Evolutionary conservation across 768 basidiomycete genomes (phyloP).

Genomic region (Termitomyces sp.): DNA sequence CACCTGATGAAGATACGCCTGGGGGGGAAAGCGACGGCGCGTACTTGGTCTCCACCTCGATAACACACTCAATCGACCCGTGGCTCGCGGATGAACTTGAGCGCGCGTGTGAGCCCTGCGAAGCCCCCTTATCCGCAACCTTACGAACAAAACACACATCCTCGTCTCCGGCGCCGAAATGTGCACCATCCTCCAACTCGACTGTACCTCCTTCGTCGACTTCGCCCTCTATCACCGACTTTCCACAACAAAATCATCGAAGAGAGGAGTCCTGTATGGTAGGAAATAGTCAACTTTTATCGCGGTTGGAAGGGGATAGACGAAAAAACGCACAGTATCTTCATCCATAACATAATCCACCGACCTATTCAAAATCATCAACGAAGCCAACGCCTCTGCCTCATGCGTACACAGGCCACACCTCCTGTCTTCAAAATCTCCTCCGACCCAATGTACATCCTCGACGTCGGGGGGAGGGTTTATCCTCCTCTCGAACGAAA

Average conservation of each 20-base stretch:
- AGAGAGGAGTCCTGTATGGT: no score
- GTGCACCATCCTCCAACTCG: constrained; percentile 54
- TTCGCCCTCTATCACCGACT: constrained; percentile 89
- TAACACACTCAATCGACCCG: constrained; percentile 67
- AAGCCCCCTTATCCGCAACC: constrained; percentile 81
- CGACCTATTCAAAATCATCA: constrained; percentile 66
- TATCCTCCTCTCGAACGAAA: constrained; percentile 62
- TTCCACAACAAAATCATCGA: no score
- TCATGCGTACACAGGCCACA: constrained; percentile 75
- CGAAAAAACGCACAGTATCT: constrained; percentile 60
- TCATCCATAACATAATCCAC: constrained; percentile 91
- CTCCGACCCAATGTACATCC: constrained; percentile 68
- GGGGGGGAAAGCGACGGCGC: constrained; percentile 39
- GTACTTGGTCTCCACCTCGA: constrained; percentile 50
- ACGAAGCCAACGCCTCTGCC: constrained; percentile 82
- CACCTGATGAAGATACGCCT: constrained; percentile 64
- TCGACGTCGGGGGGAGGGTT: constrained; percentile 55
- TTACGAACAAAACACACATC: constrained; percentile 59
- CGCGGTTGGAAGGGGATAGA: neutral
- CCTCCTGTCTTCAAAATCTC: constrained; percentile 76
- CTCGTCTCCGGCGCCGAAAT: constrained; percentile 63
- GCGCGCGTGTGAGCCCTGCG: constrained; percentile 78
- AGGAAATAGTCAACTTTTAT: no score
- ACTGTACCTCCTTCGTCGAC: constrained; percentile 64
- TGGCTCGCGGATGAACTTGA: constrained; percentile 71